A percentile compares a stretch with the other conserved stretches of the same genome.
These are phyloP conservation scores for Pichia nanzhaoensis DNA, from an alignment of 805 yeast genomes.

Conservation along the genomic window DNA sequence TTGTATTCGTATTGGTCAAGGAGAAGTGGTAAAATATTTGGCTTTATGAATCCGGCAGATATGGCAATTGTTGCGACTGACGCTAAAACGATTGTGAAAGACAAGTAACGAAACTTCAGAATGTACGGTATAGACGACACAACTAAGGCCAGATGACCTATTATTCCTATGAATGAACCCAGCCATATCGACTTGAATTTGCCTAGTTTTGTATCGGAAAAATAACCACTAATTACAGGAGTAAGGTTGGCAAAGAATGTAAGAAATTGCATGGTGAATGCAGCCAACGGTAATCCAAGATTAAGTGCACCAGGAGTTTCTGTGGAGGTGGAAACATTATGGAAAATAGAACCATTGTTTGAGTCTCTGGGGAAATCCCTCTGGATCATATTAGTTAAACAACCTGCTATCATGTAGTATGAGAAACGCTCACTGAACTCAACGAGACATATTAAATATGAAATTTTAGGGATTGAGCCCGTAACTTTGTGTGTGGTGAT, in stretches of 20 bases:
- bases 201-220: conserved; percentile 44
- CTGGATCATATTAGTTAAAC: conserved; percentile 45
- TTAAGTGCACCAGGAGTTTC: conserved; percentile 44
- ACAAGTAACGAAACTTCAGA: conserved; percentile 23
- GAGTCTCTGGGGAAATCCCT: conserved; percentile 43
- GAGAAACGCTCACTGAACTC: conserved; percentile 53
- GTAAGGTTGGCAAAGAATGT: conserved; percentile 41
- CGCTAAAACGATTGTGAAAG: conserved; percentile 31
- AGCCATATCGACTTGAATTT: conserved; percentile 41
- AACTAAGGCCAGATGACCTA: conserved; percentile 41
- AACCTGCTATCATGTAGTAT: conserved; percentile 42
- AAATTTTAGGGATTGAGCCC: conserved; percentile 22
- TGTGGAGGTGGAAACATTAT: conserved; percentile 33
- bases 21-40: conserved; percentile 42
- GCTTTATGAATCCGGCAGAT: conserved; percentile 49
- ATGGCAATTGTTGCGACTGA: conserved; percentile 34
- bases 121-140: conserved; percentile 41
- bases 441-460: conserved; percentile 29
- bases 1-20: conserved; percentile 58
- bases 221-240: conserved; percentile 45
- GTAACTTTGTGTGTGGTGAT: conserved; percentile 9
- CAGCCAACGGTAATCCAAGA: conserved; percentile 39
- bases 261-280: conserved; percentile 39
- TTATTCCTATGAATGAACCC: conserved; percentile 39
- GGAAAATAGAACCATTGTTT: conserved; percentile 29